phyloP scores from a whole-genome alignment of 257 asterid genomes.

The Fraxinus excelsior region DNA sequence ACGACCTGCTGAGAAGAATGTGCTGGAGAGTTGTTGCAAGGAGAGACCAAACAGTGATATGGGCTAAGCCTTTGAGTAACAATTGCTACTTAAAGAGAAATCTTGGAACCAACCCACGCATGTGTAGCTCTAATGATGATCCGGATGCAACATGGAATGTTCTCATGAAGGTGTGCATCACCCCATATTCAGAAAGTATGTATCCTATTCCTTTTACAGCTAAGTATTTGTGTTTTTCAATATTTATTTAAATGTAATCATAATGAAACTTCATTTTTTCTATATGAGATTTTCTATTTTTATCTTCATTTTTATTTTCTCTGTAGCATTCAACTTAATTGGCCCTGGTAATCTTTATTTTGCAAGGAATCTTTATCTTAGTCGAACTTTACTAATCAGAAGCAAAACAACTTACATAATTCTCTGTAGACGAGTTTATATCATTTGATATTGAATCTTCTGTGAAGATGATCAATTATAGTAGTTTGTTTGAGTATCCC shows the following conservation, averaged over 20 bases:
- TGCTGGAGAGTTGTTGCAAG: conserved; percentile 90
- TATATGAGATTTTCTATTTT: neutral
- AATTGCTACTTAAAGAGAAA: conserved; percentile 70
- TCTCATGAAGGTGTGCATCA: conserved; percentile 85
- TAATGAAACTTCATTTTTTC: neutral
- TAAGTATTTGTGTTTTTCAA: conserved; percentile 4
- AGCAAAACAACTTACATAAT: neutral
- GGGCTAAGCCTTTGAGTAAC: conserved; percentile 88
- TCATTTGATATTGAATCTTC: neutral
- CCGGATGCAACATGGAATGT: conserved; percentile 86
- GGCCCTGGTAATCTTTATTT: no score
- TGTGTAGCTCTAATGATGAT: conserved; percentile 78
- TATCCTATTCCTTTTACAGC: conserved; percentile 16
- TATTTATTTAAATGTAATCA: no score
- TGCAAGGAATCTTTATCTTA: neutral
- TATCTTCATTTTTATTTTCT: neutral
- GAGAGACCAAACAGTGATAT: conserved; percentile 82
- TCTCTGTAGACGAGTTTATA: conserved; percentile 3
- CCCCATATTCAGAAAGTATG: conserved; percentile 78
- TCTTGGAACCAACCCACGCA: conserved; percentile 60
- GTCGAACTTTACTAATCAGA: neutral
- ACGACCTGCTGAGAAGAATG: conserved; percentile 72
- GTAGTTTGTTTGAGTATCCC: neutral
- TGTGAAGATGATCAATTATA: neutral
- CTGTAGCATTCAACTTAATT: neutral